These are phyloP conservation scores for Teunomyces stri DNA, from an alignment of 805 yeast species.

Conservation along the genomic window DNA sequence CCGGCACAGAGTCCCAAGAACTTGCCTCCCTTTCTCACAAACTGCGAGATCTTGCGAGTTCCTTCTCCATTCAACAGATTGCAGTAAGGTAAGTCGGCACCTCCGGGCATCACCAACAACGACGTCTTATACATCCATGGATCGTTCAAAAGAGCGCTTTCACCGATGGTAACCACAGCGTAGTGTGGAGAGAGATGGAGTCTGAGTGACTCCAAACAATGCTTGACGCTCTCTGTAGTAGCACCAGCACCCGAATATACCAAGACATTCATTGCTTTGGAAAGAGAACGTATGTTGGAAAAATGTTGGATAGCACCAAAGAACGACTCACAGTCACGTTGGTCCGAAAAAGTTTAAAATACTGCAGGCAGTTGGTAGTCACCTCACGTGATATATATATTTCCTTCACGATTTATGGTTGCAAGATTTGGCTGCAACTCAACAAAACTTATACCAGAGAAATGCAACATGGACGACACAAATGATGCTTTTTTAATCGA, in stretches of 20 bases:
- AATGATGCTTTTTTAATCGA: no score
- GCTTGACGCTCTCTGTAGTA: conserved; percentile 81
- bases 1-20: conserved; percentile 95
- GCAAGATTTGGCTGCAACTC: no score
- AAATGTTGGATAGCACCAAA: not conserved
- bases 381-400: no score
- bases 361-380: not conserved
- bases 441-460: no score
- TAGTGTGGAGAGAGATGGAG: conserved; percentile 79
- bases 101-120: conserved; percentile 88
- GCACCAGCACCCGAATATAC: conserved; percentile 63
- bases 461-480: no score
- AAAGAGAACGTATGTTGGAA: conserved; percentile 1
- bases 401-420: no score
- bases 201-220: conserved; percentile 74
- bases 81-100: conserved; percentile 91
- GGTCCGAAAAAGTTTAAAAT: not conserved
- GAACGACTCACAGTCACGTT: conserved; percentile 2
- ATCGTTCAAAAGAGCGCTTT: conserved; percentile 62
- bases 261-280: conserved; percentile 30
- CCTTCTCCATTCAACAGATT: conserved; percentile 68
- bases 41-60: conserved; percentile 57
- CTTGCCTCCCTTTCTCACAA: conserved; percentile 75
- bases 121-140: conserved; percentile 88
- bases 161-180: conserved; percentile 74